phyloP scores from a whole-genome alignment of 1,284 basidiomycete genomes.

The Cutaneotrichosporon daszewskae region DNA sequence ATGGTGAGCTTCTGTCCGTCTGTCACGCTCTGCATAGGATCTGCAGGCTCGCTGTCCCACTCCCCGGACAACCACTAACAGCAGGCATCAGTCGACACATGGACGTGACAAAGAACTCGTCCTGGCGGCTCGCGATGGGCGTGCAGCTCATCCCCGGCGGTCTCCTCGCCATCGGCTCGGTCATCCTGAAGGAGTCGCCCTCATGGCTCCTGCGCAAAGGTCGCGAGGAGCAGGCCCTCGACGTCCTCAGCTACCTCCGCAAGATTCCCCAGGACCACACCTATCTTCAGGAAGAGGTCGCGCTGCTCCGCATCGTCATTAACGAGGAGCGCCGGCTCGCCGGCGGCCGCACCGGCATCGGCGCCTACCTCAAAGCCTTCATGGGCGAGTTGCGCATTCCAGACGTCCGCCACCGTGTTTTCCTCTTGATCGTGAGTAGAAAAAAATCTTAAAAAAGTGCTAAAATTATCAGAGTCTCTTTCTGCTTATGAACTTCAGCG shows the following conservation, averaged over 20 bases:
- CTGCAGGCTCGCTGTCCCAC: too few relatives aligned
- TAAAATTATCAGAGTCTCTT: too few relatives aligned
- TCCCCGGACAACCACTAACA: too few relatives aligned
- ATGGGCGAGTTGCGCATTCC: not conserved
- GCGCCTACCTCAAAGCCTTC: slow-evolving; percentile 3
- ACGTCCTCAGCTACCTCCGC: slow-evolving; percentile 49
- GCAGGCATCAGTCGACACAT: slow-evolving; percentile 47
- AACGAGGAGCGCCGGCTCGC: slow-evolving; percentile 26
- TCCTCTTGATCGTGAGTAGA: too few relatives aligned
- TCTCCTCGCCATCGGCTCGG: slow-evolving; percentile 48
- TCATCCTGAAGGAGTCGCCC: slow-evolving; percentile 54
- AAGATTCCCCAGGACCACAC: slow-evolving; percentile 43
- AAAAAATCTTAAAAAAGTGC: too few relatives aligned
- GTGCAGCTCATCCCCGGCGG: slow-evolving; percentile 55
- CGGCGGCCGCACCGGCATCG: slow-evolving; percentile 2
- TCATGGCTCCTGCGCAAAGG: slow-evolving; percentile 53
- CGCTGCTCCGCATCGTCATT: slow-evolving; percentile 24
- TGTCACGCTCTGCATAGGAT: too few relatives aligned
- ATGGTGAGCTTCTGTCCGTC: too few relatives aligned
- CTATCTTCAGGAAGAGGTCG: slow-evolving; percentile 47
- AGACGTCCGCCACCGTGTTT: slow-evolving; percentile 6
- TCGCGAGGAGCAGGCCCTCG: slow-evolving; percentile 45
- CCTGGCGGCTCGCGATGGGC: slow-evolving; percentile 53
- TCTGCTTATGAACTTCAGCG: slow-evolving; percentile 10
- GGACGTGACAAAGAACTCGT: slow-evolving; percentile 24